Conservation (phyloP, 2,329 filamentous ascomycete genomes). For the Fusarium mundagurra region DNA sequence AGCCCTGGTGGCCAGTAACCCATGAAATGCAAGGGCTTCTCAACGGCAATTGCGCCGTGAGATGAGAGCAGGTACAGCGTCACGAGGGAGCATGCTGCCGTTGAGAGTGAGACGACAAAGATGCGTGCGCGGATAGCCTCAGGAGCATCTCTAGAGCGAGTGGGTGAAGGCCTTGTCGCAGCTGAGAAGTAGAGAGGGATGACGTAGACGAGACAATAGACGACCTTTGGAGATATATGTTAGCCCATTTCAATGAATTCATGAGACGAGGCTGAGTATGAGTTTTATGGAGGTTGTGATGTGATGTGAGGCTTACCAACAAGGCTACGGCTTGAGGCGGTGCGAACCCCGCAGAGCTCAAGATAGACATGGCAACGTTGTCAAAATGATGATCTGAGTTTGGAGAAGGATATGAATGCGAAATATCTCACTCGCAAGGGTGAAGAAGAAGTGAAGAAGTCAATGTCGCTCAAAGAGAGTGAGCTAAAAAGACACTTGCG, state of each 20-base stretch:
- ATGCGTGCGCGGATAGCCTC: conserved; percentile 89
- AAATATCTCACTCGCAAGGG: background rate
- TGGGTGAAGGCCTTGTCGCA: conserved; percentile 80
- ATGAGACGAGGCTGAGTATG: background rate
- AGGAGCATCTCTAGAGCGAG: conserved; percentile 85
- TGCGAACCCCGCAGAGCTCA: conserved; percentile 29
- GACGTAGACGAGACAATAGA: conserved; percentile 91
- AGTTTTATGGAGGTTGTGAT: background rate
- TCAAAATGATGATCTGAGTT: background rate
- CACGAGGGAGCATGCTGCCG: conserved; percentile 70
- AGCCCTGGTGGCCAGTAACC: conserved; percentile 83
- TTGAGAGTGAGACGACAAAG: conserved; percentile 80
- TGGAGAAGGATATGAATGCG: background rate
- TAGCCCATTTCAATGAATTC: background rate
- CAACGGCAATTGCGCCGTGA: conserved; percentile 55
- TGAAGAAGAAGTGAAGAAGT: background rate
- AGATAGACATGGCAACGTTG: conserved; percentile 7
- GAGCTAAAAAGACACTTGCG: conserved; percentile 5
- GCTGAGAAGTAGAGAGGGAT: conserved; percentile 87
- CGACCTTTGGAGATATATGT: conserved; percentile 55
- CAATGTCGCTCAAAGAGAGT: background rate
- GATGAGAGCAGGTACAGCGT: conserved; percentile 73
- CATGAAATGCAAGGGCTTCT: conserved; percentile 70
- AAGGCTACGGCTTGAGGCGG: conserved; percentile 37
- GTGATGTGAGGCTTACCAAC: conserved; percentile 34